phyloP scores from a whole-genome alignment of 352 stramenopile genomes.

The Phytophthora multivora region DNA sequence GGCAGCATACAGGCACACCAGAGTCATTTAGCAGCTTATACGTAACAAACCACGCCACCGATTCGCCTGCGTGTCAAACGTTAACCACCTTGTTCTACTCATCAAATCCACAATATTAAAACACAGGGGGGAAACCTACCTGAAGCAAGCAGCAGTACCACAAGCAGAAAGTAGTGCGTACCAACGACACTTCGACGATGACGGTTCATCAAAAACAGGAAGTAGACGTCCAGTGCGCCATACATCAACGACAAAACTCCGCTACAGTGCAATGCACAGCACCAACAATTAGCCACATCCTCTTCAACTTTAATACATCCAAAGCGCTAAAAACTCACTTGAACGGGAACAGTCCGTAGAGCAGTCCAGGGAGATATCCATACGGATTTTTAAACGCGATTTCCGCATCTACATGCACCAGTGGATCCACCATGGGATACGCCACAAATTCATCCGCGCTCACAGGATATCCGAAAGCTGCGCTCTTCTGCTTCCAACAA shows the following conservation, averaged over 20 bases:
- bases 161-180: constrained; percentile 85
- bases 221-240: constrained; percentile 66
- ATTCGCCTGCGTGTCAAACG: constrained; percentile 47
- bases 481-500: constrained; percentile 86
- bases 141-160: constrained; percentile 79
- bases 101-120: neutral
- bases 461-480: constrained; percentile 78
- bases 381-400: constrained; percentile 84
- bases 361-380: constrained; percentile 77
- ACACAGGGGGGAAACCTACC: constrained; percentile 30
- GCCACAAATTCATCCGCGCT: constrained; percentile 67
- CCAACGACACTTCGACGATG: constrained; percentile 76
- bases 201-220: constrained; percentile 67
- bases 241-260: constrained; percentile 77
- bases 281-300: constrained; percentile 10
- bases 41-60: constrained; percentile 76
- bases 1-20: constrained; percentile 75
- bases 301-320: neutral
- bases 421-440: constrained; percentile 76
- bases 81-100: neutral
- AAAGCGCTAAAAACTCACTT: constrained; percentile 53
- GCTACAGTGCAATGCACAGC: constrained; percentile 36
- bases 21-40: constrained; percentile 78
- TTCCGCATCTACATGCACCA: constrained; percentile 63
- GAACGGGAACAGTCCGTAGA: constrained; percentile 86